Percentiles rank a stretch among this genome's conserved stretches.
Evolutionary conservation across 495 filamentous ascomycete genomes (phyloP).

Genomic region (Penicillium simplicissimum): DNA sequence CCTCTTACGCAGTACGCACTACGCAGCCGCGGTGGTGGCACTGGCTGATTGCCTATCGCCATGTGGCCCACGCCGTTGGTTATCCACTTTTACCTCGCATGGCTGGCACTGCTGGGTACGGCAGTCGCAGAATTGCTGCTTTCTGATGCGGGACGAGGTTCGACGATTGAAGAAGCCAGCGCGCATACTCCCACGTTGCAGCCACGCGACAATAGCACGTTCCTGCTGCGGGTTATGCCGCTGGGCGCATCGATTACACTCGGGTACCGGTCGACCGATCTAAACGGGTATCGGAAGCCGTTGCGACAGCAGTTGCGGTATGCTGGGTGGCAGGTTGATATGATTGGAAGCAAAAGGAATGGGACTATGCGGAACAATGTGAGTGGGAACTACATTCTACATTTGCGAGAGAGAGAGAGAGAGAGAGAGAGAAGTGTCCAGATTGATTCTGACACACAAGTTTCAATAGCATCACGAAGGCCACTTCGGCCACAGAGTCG

Average conservation of each 20-base stretch:
- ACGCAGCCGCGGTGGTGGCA: not conserved
- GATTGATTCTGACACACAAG: not conserved
- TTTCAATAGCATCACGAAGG: conserved; percentile 47
- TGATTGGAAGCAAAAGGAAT: conserved; percentile 47
- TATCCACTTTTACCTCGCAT: conserved; percentile 16
- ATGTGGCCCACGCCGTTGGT: conserved; percentile 20
- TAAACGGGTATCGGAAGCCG: conserved; percentile 54
- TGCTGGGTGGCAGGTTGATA: conserved; percentile 47
- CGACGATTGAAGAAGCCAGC: not conserved
- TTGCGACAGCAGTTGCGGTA: conserved; percentile 42
- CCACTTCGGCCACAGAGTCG: conserved; percentile 48
- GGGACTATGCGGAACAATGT: conserved; percentile 55
- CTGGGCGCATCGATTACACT: conserved; percentile 61
- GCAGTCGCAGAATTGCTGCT: conserved; percentile 1
- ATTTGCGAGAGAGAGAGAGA: no score
- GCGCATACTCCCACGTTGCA: not conserved
- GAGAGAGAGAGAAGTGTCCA: not conserved
- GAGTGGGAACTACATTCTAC: no score
- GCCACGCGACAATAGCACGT: conserved; percentile 14
- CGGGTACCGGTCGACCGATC: conserved; percentile 50
- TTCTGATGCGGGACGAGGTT: not conserved
- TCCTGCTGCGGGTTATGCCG: conserved; percentile 50
- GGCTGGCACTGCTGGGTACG: conserved; percentile 13
- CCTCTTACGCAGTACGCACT: not conserved
- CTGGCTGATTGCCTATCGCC: conserved; percentile 2